Evolutionary conservation across 176 grass and related monocot genomes (phyloP), one percentile per base, ranked within the genome.

Genomic region (Carex myosuroides): DNA sequence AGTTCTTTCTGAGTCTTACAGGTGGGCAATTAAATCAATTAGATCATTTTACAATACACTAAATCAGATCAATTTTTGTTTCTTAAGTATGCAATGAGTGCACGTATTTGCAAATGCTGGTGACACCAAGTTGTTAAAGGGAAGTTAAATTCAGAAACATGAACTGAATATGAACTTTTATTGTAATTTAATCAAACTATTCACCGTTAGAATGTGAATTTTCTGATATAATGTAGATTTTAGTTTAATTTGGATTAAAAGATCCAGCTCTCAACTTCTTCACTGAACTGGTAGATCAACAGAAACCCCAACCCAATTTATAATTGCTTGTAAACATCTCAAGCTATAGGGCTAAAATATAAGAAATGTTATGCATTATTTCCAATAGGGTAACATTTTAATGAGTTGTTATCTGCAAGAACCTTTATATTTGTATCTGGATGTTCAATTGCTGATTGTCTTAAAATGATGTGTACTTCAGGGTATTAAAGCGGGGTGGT

Each of bases 401-500:
- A 0, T 54, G 4, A 14, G 3, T 29, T 24, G 73, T 56, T 77
- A 33, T 77, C 5, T 77, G 21, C 73, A 52, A 53, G 26, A 55
- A 55, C 6, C 7, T 71, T 77, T 56, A 17, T 57, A 56, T 14
- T 32, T 22, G 0, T 57, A 17, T 78, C 73, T 57, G 7, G 22
- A 9, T 56, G 30, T 54, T 78, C 52, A 3, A 20, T 8, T 17
- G 2, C 37, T 39, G 68, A 33, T 70, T 70, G 7, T 67, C 35
- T 44, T 87, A 62, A 32, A 3, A 60, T 73, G 62, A 70, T 69
- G 7, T 74, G 12, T 90, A 53, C 83, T 87, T 85, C 85, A 97
- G 92, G 79, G 91, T 98, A 82, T 68, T 98, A 79, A 98, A 95
- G 77, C 70, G 83, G 90, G 91, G 95, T 48, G 95, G 95, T 24